Evolutionary conservation across 495 filamentous ascomycete species (phyloP).

Genomic region (Geoglossum glabrum): DNA sequence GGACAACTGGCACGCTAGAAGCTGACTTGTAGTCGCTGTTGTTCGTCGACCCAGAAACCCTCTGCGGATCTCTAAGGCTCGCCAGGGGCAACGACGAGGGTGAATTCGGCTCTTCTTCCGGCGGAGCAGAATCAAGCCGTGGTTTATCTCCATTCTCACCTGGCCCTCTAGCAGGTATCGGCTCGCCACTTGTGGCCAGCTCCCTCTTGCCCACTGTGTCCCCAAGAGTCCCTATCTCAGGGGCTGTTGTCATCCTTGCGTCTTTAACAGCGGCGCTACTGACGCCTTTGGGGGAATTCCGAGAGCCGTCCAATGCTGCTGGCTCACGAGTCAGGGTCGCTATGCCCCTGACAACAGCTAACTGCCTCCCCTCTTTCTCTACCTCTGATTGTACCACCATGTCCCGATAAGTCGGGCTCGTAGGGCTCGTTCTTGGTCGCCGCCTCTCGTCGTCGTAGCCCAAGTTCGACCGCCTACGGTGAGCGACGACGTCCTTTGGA

Average conservation of each 20-base stretch:
- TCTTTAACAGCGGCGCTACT: too few relatives aligned
- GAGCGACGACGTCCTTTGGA: neutral
- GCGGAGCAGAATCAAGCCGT: constrained; percentile 20
- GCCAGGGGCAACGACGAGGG: constrained; percentile 24
- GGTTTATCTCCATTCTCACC: neutral
- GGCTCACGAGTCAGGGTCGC: neutral
- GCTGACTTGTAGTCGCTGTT: constrained; percentile 25
- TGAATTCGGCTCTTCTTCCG: constrained; percentile 22
- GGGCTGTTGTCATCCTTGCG: neutral
- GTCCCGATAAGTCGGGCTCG: constrained; percentile 4
- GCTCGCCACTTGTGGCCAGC: neutral
- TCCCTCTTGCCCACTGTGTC: neutral
- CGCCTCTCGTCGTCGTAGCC: neutral
- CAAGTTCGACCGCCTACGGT: neutral
- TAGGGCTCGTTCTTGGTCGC: neutral
- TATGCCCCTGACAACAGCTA: neutral
- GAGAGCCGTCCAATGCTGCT: neutral
- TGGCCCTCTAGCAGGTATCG: neutral
- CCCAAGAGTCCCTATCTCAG: neutral
- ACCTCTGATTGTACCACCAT: neutral
- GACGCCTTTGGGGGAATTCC: neutral
- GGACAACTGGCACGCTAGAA: constrained; percentile 27
- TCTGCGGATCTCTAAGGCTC: constrained; percentile 21
- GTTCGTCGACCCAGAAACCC: constrained; percentile 27
- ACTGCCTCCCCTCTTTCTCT: neutral